Evolutionary conservation across 2,329 filamentous ascomycete species (phyloP).

Genomic region (Penicillium decumbens): DNA sequence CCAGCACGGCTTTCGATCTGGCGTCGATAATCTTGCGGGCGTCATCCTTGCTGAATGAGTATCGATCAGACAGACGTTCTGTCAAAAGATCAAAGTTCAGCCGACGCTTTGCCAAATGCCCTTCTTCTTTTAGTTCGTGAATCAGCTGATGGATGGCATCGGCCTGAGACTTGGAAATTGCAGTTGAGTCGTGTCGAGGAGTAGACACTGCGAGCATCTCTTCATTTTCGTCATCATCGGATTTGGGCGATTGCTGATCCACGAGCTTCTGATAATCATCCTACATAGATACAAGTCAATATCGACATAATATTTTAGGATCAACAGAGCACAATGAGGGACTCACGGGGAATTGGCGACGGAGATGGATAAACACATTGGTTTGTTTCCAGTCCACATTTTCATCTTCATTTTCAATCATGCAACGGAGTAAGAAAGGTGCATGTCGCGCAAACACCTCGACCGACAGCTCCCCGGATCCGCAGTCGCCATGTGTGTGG

Average conservation of each 20-base stretch:
- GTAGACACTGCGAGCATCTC: conserved; percentile 20
- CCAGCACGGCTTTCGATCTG: conserved; percentile 31
- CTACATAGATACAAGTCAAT: conserved; percentile 15
- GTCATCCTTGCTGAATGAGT: conserved; percentile 33
- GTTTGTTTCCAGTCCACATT: conserved; percentile 44
- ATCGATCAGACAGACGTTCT: conserved; percentile 29
- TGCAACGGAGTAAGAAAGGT: conserved; percentile 44
- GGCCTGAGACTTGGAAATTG: conserved; percentile 32
- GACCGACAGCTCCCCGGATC: conserved; percentile 45
- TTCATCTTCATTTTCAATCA: conserved; percentile 46
- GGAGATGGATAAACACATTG: conserved; percentile 43
- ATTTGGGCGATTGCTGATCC: conserved; percentile 22
- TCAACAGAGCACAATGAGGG: neutral
- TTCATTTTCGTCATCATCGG: conserved; percentile 17
- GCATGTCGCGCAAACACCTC: conserved; percentile 46
- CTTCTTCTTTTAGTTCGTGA: conserved; percentile 38
- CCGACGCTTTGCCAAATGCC: conserved; percentile 40
- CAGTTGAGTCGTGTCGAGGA: conserved; percentile 24
- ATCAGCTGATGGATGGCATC: conserved; percentile 37
- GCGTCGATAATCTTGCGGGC: conserved; percentile 35
- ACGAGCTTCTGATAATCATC: conserved; percentile 34
- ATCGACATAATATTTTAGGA: neutral
- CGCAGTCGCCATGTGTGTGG: conserved; percentile 40
- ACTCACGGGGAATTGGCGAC: conserved; percentile 41
- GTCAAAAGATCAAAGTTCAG: conserved; percentile 36